Evolutionary conservation across 2,329 filamentous ascomycete species (phyloP), one percentile per base, ranked within the genome.

Genomic region (Ceratocystis smalleyi): DNA sequence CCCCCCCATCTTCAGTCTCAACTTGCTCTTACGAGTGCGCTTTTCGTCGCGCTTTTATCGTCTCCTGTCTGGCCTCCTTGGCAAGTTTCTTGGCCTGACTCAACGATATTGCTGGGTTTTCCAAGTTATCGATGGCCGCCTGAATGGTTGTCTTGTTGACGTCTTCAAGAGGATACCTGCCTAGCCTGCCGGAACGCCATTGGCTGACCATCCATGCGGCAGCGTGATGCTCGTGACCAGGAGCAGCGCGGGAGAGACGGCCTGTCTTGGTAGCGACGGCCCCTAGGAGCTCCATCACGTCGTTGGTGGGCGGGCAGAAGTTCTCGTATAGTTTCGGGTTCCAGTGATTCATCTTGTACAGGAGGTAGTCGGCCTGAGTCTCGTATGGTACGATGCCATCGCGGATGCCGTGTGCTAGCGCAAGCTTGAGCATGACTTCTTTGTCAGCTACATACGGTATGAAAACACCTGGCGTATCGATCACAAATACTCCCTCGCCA

Each of bases 381-480:
- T 88, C 82, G 17, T 86, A 81, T 1, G 86, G 81, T 63, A 99
- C 85, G 45, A 97, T 81, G 0, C 87, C 88, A 72, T 96, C 90
- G 73, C 95, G 95, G 64, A 99, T 90, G 73, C 87, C 89, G 22
- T 92, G 90, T 62, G 89, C 91, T 0, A 97, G 81, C 1, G 91
- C 87, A n/a, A 99, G 81, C 75, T 96, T 97, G 68, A 99, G 78
- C 94, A 99, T 99, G 57, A 85, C 83, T 72, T 94, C 87, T 17
- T 88, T 81, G 70, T 95, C 83, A 0, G 86, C 82, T 32, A 97
- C 87, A 72, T 95, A 96, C 0, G 94, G 94, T 66, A 96, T 83
- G 74, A 97, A 99, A 7, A 99, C 91, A 59, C 94, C 94, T 0
- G 94, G 94, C 0, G 92, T 96, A 74, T 99, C 94, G 59, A 95